Base-by-base conservation (phyloP, 768 basidiomycete genomes). In the Lactarius vividus region DNA sequence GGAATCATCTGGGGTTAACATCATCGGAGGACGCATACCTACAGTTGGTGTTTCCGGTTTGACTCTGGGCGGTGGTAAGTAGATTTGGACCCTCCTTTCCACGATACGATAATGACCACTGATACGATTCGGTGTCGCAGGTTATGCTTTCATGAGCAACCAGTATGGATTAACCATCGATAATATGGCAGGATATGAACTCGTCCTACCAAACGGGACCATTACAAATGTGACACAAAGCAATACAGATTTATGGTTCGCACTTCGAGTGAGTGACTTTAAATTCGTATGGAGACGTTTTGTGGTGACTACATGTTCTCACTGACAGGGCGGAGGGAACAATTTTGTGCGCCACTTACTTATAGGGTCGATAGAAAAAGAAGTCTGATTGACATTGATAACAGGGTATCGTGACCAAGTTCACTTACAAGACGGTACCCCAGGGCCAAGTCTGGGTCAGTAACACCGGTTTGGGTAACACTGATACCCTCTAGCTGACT, bases 161-260 rank as follows among this genome's bases (percentile, higher is more conserved):
- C 40, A 42, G 18, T 42, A 42, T 0, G 40, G 40, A 42, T 20
- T 42, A 8, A 42, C 16, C 18, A 42, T 42, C 44, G 78, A 79
- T 66, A 79, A 77, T 60, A 57, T 79, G 33, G 64, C 59, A 15
- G 71, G 60, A 31, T 72, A 69, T 13, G 59, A 75, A 56, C 63
- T 78, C 10, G 75, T 77, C 16, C 57, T 74, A 2, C 76, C 77
- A 10, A 70, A 71, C 54, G 78, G 78, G n/a, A 46, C 44, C 44
- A 46, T 46, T 4, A 46, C 20, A 3, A n/a, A 20, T 18, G 44
- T 44, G 44, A 44, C 44, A n/a, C 7, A 3, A 10, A n/a, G 20
- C 20, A 11, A n/a, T 46, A 4, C n/a, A 10, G 44, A 46, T 11
- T n/a, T 46, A n/a, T 46, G n/a, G 67, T 68, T 68, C 42, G 67